Evolutionary conservation across 306 rosid species (phyloP).

Genomic region (Prunus kanzakura): DNA sequence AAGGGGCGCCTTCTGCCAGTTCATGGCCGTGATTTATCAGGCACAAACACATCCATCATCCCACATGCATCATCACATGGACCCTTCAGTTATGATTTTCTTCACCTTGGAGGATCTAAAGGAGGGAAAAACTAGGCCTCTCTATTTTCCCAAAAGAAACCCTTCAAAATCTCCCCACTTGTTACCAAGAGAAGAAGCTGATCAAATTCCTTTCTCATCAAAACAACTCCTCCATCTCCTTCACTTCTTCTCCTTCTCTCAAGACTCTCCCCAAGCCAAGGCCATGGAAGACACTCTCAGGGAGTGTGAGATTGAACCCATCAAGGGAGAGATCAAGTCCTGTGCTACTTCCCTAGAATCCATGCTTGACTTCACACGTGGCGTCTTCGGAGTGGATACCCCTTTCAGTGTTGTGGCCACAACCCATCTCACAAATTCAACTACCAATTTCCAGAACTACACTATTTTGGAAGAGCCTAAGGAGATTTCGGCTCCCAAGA

Average conservation of each 20-base stretch:
- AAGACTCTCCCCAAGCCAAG: slow-evolving; percentile 57
- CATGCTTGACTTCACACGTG: slow-evolving; percentile 49
- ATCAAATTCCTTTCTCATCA: slow-evolving; percentile 59
- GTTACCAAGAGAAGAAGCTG: slow-evolving; percentile 44
- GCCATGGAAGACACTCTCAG: slow-evolving; percentile 61
- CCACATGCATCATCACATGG: slow-evolving; percentile 35
- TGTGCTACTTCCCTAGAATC: slow-evolving; percentile 82
- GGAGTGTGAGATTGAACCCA: slow-evolving; percentile 59
- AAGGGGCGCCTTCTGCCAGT: too few species aligned
- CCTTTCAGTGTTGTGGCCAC: slow-evolving; percentile 38
- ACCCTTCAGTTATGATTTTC: slow-evolving; percentile 56
- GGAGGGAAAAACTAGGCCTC: slow-evolving; percentile 49
- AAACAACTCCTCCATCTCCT: slow-evolving; percentile 50
- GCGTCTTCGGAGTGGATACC: slow-evolving; percentile 32
- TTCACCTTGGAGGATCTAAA: slow-evolving; percentile 56
- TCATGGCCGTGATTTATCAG: too few species aligned
- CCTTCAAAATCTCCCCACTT: slow-evolving; percentile 55
- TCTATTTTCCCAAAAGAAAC: slow-evolving; percentile 65
- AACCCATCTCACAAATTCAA: slow-evolving; percentile 42
- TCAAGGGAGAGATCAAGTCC: slow-evolving; percentile 61
- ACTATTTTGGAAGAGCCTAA: slow-evolving; percentile 43
- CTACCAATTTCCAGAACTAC: slow-evolving; percentile 60
- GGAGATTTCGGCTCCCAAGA: slow-evolving; percentile 44
- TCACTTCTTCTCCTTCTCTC: slow-evolving; percentile 41
- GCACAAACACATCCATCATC: slow-evolving; percentile 13